Evolutionary conservation across 768 basidiomycete species (phyloP).

Genomic region (Lactifluus subvellereus): DNA sequence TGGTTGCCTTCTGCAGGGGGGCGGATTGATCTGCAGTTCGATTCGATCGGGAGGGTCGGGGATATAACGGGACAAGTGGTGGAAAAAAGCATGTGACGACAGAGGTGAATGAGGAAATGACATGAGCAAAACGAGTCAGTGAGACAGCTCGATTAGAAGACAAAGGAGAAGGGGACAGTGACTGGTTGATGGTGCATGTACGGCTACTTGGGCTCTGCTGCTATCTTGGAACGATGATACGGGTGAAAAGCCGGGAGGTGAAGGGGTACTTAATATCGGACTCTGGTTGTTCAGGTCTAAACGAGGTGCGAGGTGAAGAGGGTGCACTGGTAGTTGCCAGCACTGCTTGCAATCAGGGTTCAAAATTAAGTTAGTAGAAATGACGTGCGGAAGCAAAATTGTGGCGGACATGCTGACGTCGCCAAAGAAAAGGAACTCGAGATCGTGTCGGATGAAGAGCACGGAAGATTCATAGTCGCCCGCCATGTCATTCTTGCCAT

Average conservation of each 20-base stretch:
- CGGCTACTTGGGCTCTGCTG: not conserved
- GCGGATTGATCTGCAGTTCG: conserved; percentile 22
- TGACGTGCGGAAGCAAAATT: conserved; percentile 20
- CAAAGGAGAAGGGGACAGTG: conserved; percentile 10
- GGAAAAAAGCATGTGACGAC: conserved; percentile 16
- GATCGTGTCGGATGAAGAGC: too few relatives aligned
- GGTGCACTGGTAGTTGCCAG: not conserved
- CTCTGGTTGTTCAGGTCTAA: conserved; percentile 1
- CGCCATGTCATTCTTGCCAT: too few relatives aligned
- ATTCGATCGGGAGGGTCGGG: conserved; percentile 14
- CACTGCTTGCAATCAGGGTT: conserved; percentile 21
- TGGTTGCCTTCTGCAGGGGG: conserved; percentile 17
- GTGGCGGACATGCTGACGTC: too few relatives aligned
- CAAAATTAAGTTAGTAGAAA: conserved; percentile 21
- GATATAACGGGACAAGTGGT: conserved; percentile 9
- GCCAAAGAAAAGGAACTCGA: too few relatives aligned
- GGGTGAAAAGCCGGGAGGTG: conserved; percentile 15
- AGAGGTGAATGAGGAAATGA: conserved; percentile 6
- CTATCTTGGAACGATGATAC: conserved; percentile 11
- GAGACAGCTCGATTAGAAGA: not conserved
- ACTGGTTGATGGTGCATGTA: conserved; percentile 12
- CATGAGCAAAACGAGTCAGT: conserved; percentile 17
- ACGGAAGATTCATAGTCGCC: too few relatives aligned
- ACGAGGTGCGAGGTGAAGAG: conserved; percentile 4
- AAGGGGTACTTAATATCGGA: conserved; percentile 17